Base-by-base conservation (phyloP, 495 filamentous ascomycete species). In the Delitschia confertaspora region DNA sequence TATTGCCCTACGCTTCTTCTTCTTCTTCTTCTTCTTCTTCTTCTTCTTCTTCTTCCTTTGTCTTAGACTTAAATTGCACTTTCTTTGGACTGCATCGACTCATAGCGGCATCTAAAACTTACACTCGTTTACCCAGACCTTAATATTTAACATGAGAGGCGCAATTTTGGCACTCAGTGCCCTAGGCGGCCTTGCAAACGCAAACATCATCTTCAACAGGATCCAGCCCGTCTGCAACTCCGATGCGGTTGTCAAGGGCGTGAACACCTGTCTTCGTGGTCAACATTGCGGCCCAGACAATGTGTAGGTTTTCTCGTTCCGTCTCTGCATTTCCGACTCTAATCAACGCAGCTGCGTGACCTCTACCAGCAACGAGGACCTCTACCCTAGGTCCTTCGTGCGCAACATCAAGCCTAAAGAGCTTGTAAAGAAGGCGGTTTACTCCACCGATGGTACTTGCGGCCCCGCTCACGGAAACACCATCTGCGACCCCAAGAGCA, bases 361-460 rank as follows among this genome's bases (percentile, higher is more conserved):
- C 10, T 33, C 46, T 21, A 4, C 22, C 49, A 24, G 43, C 22
- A 26, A 53, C 6, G 42, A 49, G 4, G 18, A 40, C 14, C 39
- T 55, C 10, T 47, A 56, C 27, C 51, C 58, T 21, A 21, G 33
- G 3, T 53, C 55, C 18, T 58, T 57, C 39, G 33, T 52, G 45
- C 42, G 48, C 2, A 43, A 49, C 9, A 35, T 23, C 34, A 54
- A 49, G 51, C 44, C 40, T 32, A 17, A 55, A 4, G 20, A 49
- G 18, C 41, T 53, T n/a, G 18, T 42, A 6, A 30, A 53, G 30
- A 45, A 49, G 9, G 47, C 42, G 25, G 31, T 33, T 9, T 61
- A 56, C 34, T 64, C 63, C 4, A 50, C 52, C 3, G 58, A 66
- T 25, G 58, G 62, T 18, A 47, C 36, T 13, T 65, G 62, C 38